phyloP scores from a whole-genome alignment of 2,329 filamentous ascomycete genomes.

The Fusarium denticulatum region DNA sequence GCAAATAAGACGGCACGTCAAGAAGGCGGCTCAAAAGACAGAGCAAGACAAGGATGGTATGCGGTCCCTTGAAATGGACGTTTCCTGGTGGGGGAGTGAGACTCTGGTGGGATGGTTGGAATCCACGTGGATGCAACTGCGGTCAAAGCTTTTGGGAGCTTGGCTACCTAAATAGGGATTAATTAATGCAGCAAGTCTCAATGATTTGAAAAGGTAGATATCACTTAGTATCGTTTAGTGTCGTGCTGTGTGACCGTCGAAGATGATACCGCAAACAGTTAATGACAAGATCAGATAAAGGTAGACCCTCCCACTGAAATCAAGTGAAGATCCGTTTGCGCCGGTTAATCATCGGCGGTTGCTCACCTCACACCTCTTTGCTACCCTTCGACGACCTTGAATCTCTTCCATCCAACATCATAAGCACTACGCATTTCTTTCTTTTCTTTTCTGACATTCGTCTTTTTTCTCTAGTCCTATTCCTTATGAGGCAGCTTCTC shows the following conservation, averaged over 20 bases:
- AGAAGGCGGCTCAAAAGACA: neutral
- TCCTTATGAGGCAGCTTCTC: neutral
- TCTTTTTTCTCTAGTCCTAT: neutral
- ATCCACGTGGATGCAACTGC: slow-evolving; percentile 25
- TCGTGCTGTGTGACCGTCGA: neutral
- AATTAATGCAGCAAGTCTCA: neutral
- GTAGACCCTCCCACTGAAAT: neutral
- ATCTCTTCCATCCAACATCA: slow-evolving; percentile 22
- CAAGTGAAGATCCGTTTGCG: slow-evolving; percentile 30
- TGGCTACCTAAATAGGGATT: neutral
- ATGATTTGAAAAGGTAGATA: neutral
- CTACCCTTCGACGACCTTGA: slow-evolving; percentile 24
- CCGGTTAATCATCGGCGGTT: slow-evolving; percentile 46
- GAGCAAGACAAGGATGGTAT: neutral
- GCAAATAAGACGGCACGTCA: neutral
- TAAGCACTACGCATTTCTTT: slow-evolving; percentile 16
- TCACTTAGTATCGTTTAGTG: neutral
- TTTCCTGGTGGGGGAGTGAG: slow-evolving; percentile 30
- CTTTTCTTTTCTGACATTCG: slow-evolving; percentile 1
- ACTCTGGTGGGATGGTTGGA: slow-evolving; percentile 18
- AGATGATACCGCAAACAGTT: neutral
- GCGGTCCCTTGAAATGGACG: slow-evolving; percentile 7
- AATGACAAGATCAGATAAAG: neutral
- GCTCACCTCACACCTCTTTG: slow-evolving; percentile 23
- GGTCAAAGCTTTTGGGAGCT: slow-evolving; percentile 9